Base-by-base conservation (phyloP, 139 green algal genomes). In the Chlorella sp. region DNA sequence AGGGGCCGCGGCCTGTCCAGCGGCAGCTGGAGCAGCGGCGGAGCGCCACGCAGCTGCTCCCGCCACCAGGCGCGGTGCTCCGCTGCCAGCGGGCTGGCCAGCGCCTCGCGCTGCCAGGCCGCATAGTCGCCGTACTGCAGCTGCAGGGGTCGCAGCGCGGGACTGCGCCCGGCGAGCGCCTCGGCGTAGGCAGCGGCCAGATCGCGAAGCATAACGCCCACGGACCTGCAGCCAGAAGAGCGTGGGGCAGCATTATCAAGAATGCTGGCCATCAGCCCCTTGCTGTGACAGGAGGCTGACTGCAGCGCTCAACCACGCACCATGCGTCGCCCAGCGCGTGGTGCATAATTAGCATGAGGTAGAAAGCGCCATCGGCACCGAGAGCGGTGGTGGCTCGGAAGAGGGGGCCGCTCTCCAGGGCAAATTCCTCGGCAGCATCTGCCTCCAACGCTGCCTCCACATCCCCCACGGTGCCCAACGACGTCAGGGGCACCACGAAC, bases 81-180 rank as follows among this genome's bases (percentile, higher is more conserved):
- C 45, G 62, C 29, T 25, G n/a, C 50, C 21, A 19, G 40, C 31
- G 60, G 51, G 61, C n/a, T 46, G 38, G 42, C 35, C 45, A 61
- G 21, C 19, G 46, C 21, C 23, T 59, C 25, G 19, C 36, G 31
- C 50, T 80, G 73, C 73, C 73, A 80, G 31, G 31, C 48, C 31
- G 36, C 61, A 65, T 45, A 80, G 27, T 72, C 73, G 31, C 41
- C 46, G 61, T 80, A 80, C 67, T 60, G 72, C 27, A 69, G 23
- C 6, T 36, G 21, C 41, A 60, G 51, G 14, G 51, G 51, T 8
- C 42, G n/a, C 59, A 66, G 59, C 53, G 11, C 53, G 11, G 53
- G 46, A n/a, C 21, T 31, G 7, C 7, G 53, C 53, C 12, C 59
- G n/a, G 8, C 9, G 8, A 42, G 9, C 31, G 17, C 19, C 31